A percentile compares a stretch with the other conserved stretches of the same genome.
phyloP scores from a whole-genome alignment of 257 asterid genomes.

The Solanum gracilifrons region DNA sequence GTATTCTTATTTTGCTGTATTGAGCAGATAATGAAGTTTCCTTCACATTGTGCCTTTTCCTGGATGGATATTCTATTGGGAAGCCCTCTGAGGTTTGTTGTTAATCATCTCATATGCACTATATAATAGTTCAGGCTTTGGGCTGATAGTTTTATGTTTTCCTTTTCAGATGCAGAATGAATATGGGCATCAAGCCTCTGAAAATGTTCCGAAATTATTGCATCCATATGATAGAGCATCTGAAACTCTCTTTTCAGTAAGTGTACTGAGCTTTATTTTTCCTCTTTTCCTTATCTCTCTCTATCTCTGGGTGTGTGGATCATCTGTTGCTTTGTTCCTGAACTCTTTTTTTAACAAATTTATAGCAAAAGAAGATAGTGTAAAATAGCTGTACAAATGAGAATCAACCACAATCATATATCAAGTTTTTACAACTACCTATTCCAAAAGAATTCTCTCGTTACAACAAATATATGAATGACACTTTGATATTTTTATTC shows the following conservation, averaged over 20 bases:
- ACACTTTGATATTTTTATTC: not conserved
- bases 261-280: constrained; percentile 13
- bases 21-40: constrained; percentile 64
- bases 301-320: not conserved
- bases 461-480: not conserved
- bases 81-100: constrained; percentile 65
- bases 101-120: constrained; percentile 2
- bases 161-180: constrained; percentile 41
- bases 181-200: constrained; percentile 30
- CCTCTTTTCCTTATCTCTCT: not conserved
- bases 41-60: constrained; percentile 65
- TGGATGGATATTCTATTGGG: constrained; percentile 72
- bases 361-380: not conserved
- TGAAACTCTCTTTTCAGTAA: constrained; percentile 79
- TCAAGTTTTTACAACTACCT: not conserved
- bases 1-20: not conserved
- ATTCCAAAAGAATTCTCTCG: not conserved
- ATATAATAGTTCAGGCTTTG: not conserved
- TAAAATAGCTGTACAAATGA: not conserved
- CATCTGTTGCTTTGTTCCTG: not conserved
- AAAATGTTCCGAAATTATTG: constrained; percentile 51
- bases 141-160: not conserved
- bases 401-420: not conserved
- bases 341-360: not conserved
- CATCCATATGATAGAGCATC: constrained; percentile 92